These are phyloP conservation scores for Blastomyces gilchristii DNA, from an alignment of 2,329 filamentous ascomycete genomes.

Conservation along the genomic window DNA sequence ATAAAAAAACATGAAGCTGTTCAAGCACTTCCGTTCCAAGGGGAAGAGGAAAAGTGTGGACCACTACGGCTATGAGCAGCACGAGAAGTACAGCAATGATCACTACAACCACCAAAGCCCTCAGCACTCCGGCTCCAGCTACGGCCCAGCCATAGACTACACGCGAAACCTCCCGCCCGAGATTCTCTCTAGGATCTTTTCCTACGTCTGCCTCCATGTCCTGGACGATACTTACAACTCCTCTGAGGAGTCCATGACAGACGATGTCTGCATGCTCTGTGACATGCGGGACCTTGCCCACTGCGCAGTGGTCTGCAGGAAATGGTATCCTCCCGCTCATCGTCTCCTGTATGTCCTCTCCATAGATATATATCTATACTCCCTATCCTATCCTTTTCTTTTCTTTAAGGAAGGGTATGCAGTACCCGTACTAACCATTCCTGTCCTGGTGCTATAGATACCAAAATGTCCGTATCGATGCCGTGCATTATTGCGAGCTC, in stretches of 20 bases:
- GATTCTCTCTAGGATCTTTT: slow-evolving; percentile 69
- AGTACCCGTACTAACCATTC: not conserved
- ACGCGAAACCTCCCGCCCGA: slow-evolving; percentile 52
- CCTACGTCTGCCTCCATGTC: slow-evolving; percentile 72
- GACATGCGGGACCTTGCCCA: slow-evolving; percentile 80
- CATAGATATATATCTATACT: not conserved
- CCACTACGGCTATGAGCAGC: slow-evolving; percentile 4
- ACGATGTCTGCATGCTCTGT: slow-evolving; percentile 84
- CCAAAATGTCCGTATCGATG: slow-evolving; percentile 81
- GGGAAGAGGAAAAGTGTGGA: slow-evolving; percentile 15
- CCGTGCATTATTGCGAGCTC: slow-evolving; percentile 85
- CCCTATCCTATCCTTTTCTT: not conserved
- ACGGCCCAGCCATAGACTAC: slow-evolving; percentile 20
- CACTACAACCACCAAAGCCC: not conserved
- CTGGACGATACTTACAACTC: slow-evolving; percentile 67
- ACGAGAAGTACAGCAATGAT: slow-evolving; percentile 6
- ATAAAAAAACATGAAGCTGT: slow-evolving; percentile 17
- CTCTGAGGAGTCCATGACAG: slow-evolving; percentile 68
- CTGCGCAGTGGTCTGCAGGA: slow-evolving; percentile 62
- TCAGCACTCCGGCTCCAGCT: not conserved
- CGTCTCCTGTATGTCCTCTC: slow-evolving; percentile 50
- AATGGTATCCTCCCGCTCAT: slow-evolving; percentile 56
- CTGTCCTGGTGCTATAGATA: slow-evolving; percentile 47
- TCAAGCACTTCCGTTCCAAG: slow-evolving; percentile 19
- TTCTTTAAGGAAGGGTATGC: not conserved